Evolutionary conservation across 2,329 filamentous ascomycete species (phyloP), one percentile per base, ranked within the genome.

Genomic region (Curvularia sp.): DNA sequence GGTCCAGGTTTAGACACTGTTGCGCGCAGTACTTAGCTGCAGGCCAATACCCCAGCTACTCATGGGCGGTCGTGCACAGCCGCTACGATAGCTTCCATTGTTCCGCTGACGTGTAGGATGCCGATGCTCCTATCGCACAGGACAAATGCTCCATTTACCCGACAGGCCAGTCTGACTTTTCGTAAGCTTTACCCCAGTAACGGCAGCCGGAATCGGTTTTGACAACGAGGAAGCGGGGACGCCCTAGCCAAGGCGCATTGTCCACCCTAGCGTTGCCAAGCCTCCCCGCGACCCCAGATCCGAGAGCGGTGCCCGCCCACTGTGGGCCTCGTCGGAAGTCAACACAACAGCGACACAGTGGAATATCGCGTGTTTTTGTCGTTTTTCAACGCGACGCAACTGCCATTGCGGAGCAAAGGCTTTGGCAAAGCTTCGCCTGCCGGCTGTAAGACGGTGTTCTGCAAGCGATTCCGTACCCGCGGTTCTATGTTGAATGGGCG

Each of bases 61-160:
- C 51, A 43, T 49, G 30, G 26, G 31, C 35, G 48, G 30, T 53
- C 42, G n/a, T 52, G 43, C 15, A 8, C 41, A 46, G 41, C 18
- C 30, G 22, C 33, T 33, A 43, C 41, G 20, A 47, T 53, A 48
- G 47, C 47, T 58, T 62, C 62, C 65, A 57, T 68, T 69, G 61
- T 63, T 61, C 67, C 63, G 61, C 49, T 54, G 48, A 49, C 35
- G 33, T 30, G 15, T 53, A 39, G 33, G 20, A 15, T 60, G 46
- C 48, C 53, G 59, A 53, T 50, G 55, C 54, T 60, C 54, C 51
- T 59, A 52, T 53, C 71, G 64, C 59, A 64, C 52, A 18, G 35
- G 39, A 41, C 43, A 52, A 55, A 51, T 55, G 50, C 60, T 75
- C 73, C 73, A 55, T 76, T 75, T 73, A 75, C 57, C 72, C 73